Conservation (phyloP, 202 grass and related monocot species). For the Schoenoplectus tabernaemontani region DNA sequence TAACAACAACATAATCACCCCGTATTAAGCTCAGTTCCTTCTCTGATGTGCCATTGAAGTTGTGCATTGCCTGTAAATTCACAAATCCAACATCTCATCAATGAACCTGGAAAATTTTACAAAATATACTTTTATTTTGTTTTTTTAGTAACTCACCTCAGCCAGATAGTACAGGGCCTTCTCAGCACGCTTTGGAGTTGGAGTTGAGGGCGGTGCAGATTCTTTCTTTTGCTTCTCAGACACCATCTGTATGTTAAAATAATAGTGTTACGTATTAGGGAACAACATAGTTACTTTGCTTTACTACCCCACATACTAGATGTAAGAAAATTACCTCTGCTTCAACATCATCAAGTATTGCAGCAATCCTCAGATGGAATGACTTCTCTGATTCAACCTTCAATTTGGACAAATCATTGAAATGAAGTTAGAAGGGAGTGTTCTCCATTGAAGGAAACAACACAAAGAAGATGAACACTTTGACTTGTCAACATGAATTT, state of each 20-base stretch:
- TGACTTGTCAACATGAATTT: not conserved
- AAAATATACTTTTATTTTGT: not conserved
- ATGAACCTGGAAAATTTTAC: not conserved
- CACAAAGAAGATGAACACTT: not conserved
- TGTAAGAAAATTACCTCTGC: slow-evolving; percentile 66
- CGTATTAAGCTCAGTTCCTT: slow-evolving; percentile 91
- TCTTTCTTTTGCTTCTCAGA: slow-evolving; percentile 93
- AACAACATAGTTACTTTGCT: not conserved
- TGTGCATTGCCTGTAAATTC: slow-evolving; percentile 60
- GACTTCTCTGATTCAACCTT: slow-evolving; percentile 98
- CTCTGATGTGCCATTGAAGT: slow-evolving; percentile 76
- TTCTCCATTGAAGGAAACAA: not conserved
- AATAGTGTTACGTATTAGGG: not conserved
- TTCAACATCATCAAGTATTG: slow-evolving; percentile 94
- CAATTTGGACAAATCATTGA: slow-evolving; percentile 28
- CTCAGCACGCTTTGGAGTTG: slow-evolving; percentile 74
- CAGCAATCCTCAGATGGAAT: slow-evolving; percentile 82
- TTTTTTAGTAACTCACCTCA: slow-evolving; percentile 42
- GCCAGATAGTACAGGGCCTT: slow-evolving; percentile 93
- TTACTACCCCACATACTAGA: not conserved
- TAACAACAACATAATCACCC: slow-evolving; percentile 95
- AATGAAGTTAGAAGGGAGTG: not conserved
- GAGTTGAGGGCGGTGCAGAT: slow-evolving; percentile 64
- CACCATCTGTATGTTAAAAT: slow-evolving; percentile 54
- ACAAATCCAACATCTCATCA: slow-evolving; percentile 14